Conservation (phyloP, 202 grass and related monocot genomes). For the Carex arenaria region DNA sequence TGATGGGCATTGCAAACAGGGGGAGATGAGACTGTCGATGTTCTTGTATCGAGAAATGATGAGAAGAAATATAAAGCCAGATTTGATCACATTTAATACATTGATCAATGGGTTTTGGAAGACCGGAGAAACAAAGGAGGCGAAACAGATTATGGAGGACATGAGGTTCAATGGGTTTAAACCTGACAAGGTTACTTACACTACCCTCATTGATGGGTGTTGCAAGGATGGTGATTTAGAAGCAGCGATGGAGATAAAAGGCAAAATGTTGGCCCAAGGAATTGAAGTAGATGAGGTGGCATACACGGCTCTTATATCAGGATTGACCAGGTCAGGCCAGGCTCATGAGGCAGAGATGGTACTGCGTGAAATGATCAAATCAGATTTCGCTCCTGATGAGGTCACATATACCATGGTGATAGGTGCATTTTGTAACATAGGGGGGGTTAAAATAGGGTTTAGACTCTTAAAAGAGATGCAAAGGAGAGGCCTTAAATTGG, state of each 20-base stretch:
- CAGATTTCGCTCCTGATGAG: constrained; percentile 42
- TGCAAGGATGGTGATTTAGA: too few species aligned
- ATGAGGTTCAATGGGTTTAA: too few species aligned
- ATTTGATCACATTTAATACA: too few species aligned
- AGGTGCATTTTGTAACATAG: constrained; percentile 66
- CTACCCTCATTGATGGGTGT: too few species aligned
- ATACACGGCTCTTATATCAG: too few species aligned
- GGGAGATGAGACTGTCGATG: too few species aligned
- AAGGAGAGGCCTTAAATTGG: too few species aligned
- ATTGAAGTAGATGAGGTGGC: too few species aligned
- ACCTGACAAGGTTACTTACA: too few species aligned
- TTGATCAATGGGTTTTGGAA: constrained; percentile 49
- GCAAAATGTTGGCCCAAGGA: constrained; percentile 27
- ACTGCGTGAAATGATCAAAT: constrained; percentile 50
- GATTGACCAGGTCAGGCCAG: too few species aligned
- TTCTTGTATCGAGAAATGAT: constrained; percentile 28
- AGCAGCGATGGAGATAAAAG: constrained; percentile 13
- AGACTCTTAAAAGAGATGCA: too few species aligned
- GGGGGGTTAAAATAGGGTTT: not conserved
- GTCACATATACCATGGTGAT: constrained; percentile 60
- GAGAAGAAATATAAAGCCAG: constrained; percentile 4
- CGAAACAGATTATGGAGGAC: constrained; percentile 17
- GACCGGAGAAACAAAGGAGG: constrained; percentile 44
- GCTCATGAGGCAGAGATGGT: constrained; percentile 9
- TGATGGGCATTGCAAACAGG: too few species aligned